phyloP scores from a whole-genome alignment of 2,329 filamentous ascomycete genomes.

The Lojkania enalia region DNA sequence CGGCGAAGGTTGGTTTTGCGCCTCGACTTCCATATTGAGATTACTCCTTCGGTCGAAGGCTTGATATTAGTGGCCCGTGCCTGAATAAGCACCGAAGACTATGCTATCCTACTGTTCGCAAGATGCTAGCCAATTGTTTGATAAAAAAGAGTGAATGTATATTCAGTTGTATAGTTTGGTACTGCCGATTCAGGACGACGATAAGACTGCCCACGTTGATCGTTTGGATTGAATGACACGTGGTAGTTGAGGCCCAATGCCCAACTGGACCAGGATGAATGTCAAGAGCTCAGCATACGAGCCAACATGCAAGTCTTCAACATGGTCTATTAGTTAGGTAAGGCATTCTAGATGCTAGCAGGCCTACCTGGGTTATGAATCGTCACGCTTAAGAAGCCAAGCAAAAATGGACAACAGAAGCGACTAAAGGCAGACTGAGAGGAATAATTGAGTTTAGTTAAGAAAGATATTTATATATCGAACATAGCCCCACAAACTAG shows the following conservation, averaged over 20 bases:
- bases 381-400: not conserved
- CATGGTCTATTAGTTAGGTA: not conserved
- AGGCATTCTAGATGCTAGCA: not conserved
- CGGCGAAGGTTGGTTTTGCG: no score
- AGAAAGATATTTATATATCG: no score
- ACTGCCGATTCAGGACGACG: not conserved
- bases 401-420: not conserved
- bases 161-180: not conserved
- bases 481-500: no score
- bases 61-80: not conserved
- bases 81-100: not conserved
- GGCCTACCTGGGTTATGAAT: not conserved
- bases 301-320: not conserved
- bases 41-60: no score
- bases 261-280: not conserved
- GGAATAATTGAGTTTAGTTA: no score
- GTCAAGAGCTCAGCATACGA: not conserved
- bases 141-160: not conserved
- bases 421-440: not conserved
- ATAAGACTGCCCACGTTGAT: not conserved
- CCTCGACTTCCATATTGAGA: no score
- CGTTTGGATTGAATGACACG: not conserved
- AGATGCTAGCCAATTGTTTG: no score
- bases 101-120: no score
- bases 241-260: not conserved